These are phyloP conservation scores for Calamus simplicifolius DNA, from an alignment of 176 grass and related monocot genomes.

Conservation along the genomic window DNA sequence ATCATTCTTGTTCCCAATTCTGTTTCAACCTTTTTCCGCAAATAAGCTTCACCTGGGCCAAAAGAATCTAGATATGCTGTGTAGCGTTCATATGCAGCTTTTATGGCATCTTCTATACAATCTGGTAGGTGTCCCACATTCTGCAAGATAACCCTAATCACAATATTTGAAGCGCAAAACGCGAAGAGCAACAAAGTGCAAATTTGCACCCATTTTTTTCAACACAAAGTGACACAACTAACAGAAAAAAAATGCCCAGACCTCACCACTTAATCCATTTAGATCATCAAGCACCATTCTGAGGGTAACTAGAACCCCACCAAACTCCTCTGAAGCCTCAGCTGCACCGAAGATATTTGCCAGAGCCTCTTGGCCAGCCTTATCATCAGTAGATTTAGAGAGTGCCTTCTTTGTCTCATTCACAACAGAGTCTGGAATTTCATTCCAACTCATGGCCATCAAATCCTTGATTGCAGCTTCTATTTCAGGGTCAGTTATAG, in stretches of 20 bases:
- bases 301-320: slow-evolving; percentile 57
- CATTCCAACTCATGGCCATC: slow-evolving; percentile 77
- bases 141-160: slow-evolving; percentile 30
- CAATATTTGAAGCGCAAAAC: slow-evolving; percentile 6
- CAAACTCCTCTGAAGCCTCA: slow-evolving; percentile 80
- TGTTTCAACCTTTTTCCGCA: slow-evolving; percentile 85
- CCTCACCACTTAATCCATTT: slow-evolving; percentile 69
- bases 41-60: slow-evolving; percentile 55
- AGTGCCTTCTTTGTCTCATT: slow-evolving; percentile 54
- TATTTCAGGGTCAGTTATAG: slow-evolving; percentile 27
- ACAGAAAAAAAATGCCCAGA: slow-evolving; percentile 30
- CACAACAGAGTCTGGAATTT: slow-evolving; percentile 61
- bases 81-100: slow-evolving; percentile 69
- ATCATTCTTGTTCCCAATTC: slow-evolving; percentile 96
- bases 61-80: slow-evolving; percentile 79
- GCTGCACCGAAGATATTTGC: slow-evolving; percentile 63
- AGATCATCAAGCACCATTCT: slow-evolving; percentile 95
- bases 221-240: neutral
- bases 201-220: no score
- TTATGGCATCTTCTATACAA: slow-evolving; percentile 84
- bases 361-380: slow-evolving; percentile 54
- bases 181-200: no score
- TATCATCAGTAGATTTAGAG: slow-evolving; percentile 67
- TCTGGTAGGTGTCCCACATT: slow-evolving; percentile 70
- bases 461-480: slow-evolving; percentile 84